Conservation (phyloP, 2,329 filamentous ascomycete species). For the Coleophoma cylindrospora region DNA sequence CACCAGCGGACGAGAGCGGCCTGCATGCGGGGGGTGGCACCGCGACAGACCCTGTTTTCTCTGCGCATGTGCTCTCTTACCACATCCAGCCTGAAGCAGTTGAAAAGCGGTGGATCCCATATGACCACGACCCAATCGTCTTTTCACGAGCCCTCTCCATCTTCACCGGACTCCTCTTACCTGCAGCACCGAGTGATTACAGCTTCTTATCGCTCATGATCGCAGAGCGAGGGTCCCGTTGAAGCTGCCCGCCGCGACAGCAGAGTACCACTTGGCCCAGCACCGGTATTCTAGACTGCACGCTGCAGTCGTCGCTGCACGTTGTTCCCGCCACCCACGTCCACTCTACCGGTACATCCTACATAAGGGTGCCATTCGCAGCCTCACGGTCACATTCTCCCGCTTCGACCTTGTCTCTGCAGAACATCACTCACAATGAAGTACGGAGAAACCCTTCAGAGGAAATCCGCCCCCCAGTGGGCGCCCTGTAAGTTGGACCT, state of each 20-base stretch:
- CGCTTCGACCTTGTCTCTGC: background rate
- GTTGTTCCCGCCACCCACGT: too few relatives aligned
- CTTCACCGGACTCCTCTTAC: background rate
- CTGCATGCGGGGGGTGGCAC: background rate
- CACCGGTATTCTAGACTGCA: too few relatives aligned
- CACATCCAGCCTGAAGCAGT: background rate
- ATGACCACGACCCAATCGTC: background rate
- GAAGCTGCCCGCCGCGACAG: too few relatives aligned
- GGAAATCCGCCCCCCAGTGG: slow-evolving; percentile 78
- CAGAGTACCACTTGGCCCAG: too few relatives aligned
- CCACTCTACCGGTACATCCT: background rate
- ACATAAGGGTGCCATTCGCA: background rate
- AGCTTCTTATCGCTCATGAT: background rate
- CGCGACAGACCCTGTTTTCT: background rate
- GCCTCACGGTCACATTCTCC: background rate
- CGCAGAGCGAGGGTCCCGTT: background rate
- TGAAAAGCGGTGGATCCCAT: background rate
- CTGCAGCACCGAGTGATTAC: background rate
- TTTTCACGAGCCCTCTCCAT: background rate
- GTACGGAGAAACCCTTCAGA: slow-evolving; percentile 69
- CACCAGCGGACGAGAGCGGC: background rate
- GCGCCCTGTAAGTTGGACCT: slow-evolving; percentile 54
- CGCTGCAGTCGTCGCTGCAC: too few relatives aligned
- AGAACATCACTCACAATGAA: slow-evolving; percentile 49
- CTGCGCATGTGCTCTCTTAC: background rate